Conservation (phyloP, 257 asterid species). For the Capsicum rhomboideum region DNA sequence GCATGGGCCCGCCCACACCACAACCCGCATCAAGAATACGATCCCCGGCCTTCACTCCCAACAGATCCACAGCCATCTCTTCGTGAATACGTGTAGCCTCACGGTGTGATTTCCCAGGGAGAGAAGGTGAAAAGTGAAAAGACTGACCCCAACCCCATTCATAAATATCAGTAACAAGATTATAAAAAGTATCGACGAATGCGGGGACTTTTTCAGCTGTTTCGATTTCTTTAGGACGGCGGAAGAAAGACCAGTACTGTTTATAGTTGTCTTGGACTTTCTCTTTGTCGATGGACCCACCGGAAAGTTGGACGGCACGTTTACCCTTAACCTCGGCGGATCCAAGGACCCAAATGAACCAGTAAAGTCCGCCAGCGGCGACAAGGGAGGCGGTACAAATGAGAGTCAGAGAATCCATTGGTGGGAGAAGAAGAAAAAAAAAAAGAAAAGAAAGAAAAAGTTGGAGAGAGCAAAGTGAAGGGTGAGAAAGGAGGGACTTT, state of each 20-base stretch:
- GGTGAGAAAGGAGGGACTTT: slow-evolving; percentile 5
- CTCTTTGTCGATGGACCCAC: slow-evolving; percentile 63
- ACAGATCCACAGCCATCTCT: slow-evolving; percentile 72
- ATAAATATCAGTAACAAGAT: slow-evolving; percentile 73
- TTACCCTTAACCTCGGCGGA: slow-evolving; percentile 70
- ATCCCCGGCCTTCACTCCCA: slow-evolving; percentile 35
- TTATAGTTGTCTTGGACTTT: slow-evolving; percentile 53
- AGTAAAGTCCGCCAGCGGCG: slow-evolving; percentile 59
- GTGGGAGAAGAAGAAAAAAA: not conserved
- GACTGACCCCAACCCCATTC: slow-evolving; percentile 96
- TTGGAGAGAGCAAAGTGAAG: not conserved
- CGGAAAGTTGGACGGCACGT: slow-evolving; percentile 59
- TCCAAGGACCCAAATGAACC: slow-evolving; percentile 63
- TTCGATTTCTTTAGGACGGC: slow-evolving; percentile 63
- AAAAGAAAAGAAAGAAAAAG: not conserved
- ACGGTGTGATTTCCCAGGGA: slow-evolving; percentile 58
- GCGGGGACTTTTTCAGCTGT: slow-evolving; percentile 60
- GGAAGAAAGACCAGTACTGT: slow-evolving; percentile 77
- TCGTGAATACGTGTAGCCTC: slow-evolving; percentile 77
- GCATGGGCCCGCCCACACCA: slow-evolving; percentile 86
- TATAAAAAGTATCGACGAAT: slow-evolving; percentile 74
- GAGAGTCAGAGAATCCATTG: slow-evolving; percentile 51
- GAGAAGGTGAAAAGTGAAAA: slow-evolving; percentile 65
- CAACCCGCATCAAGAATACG: slow-evolving; percentile 72
- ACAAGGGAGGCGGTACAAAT: slow-evolving; percentile 50